Evolutionary conservation across 352 stramenopile genomes (phyloP).

Genomic region (Phytophthora uliginosa): DNA sequence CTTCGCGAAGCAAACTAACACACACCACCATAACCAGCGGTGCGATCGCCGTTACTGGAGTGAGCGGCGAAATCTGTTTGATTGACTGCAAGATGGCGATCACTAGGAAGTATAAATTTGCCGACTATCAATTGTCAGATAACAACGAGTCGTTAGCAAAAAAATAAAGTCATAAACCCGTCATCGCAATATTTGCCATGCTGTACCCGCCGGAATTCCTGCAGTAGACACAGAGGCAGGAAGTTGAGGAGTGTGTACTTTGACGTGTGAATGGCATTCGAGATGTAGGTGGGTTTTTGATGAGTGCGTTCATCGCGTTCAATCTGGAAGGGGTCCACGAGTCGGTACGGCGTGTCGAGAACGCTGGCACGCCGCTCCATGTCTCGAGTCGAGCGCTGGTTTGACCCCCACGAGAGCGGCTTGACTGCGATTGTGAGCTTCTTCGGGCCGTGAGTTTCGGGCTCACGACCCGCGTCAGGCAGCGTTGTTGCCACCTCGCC

Average conservation of each 20-base stretch:
- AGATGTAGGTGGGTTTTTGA: slow-evolving; percentile 63
- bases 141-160: slow-evolving; percentile 47
- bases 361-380: slow-evolving; percentile 39
- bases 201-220: slow-evolving; percentile 87
- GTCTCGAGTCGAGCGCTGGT: slow-evolving; percentile 4
- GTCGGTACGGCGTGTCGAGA: slow-evolving; percentile 45
- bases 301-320: slow-evolving; percentile 64
- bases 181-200: background rate
- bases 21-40: slow-evolving; percentile 88
- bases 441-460: slow-evolving; percentile 32
- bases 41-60: slow-evolving; percentile 76
- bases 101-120: slow-evolving; percentile 96
- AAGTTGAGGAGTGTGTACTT: slow-evolving; percentile 93
- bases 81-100: slow-evolving; percentile 95
- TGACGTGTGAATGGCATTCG: slow-evolving; percentile 89
- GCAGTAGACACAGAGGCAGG: slow-evolving; percentile 69
- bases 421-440: slow-evolving; percentile 44
- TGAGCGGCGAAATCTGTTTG: slow-evolving; percentile 78
- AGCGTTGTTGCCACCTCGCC: slow-evolving; percentile 4
- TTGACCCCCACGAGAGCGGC: slow-evolving; percentile 15
- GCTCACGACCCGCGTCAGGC: slow-evolving; percentile 23
- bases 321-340: slow-evolving; percentile 75
- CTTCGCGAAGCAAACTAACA: slow-evolving; percentile 83
- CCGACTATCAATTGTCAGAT: slow-evolving; percentile 62
- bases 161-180: background rate